Conservation (phyloP, 192 early-diverging fungal species). For the Rhizoclosmatium sp. region DNA sequence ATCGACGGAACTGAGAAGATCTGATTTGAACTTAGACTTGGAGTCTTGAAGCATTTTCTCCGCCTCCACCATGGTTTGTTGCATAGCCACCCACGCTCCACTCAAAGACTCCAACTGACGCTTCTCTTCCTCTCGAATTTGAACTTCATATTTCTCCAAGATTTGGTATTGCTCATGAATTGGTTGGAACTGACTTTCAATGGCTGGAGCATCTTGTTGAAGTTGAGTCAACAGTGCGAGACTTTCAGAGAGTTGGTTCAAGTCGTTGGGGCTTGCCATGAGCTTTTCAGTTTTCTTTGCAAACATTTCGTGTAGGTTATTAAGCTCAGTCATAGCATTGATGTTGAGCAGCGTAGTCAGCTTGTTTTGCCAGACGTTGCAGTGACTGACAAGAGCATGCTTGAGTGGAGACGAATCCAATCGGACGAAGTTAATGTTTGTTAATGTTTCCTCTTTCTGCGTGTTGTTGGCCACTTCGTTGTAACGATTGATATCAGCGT, state of each 20-base stretch:
- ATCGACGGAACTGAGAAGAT: slow-evolving; percentile 57
- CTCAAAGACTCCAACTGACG: slow-evolving; percentile 53
- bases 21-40: slow-evolving; percentile 65
- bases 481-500: slow-evolving; percentile 72
- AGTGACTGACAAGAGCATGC: slow-evolving; percentile 68
- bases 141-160: slow-evolving; percentile 70
- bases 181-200: slow-evolving; percentile 65
- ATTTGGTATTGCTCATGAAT: slow-evolving; percentile 70
- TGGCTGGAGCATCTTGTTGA: slow-evolving; percentile 53
- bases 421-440: slow-evolving; percentile 69
- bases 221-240: slow-evolving; percentile 58
- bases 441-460: slow-evolving; percentile 72
- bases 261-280: slow-evolving; percentile 55
- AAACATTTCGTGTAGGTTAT: slow-evolving; percentile 65
- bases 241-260: slow-evolving; percentile 66
- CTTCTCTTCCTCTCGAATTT: slow-evolving; percentile 65
- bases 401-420: slow-evolving; percentile 68
- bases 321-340: slow-evolving; percentile 64
- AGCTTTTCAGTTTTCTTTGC: slow-evolving; percentile 58
- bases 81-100: slow-evolving; percentile 54
- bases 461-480: slow-evolving; percentile 76
- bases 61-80: slow-evolving; percentile 56
- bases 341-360: slow-evolving; percentile 67
- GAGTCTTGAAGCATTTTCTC: slow-evolving; percentile 64
- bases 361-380: slow-evolving; percentile 68